These are phyloP conservation scores for Danielia oregonensis DNA, from an alignment of 805 yeast genomes.

Conservation along the genomic window DNA sequence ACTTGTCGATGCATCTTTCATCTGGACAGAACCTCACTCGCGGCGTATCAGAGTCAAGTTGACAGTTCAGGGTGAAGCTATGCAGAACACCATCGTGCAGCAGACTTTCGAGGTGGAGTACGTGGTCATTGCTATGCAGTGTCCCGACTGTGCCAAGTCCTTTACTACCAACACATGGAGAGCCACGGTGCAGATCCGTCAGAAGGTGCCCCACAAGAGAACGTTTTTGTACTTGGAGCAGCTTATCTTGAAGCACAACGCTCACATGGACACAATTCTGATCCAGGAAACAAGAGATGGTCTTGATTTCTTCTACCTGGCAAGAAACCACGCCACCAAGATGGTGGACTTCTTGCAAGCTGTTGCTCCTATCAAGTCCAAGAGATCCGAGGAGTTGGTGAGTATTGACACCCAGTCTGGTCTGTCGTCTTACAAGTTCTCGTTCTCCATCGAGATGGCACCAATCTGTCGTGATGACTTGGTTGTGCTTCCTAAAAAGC, in stretches of 20 bases:
- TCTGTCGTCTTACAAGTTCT: slow-evolving; percentile 79
- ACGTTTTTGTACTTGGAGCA: slow-evolving; percentile 95
- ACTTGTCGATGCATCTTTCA: slow-evolving; percentile 86
- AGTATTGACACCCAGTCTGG: slow-evolving; percentile 92
- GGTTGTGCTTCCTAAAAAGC: slow-evolving; percentile 82
- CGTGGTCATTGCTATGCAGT: slow-evolving; percentile 91
- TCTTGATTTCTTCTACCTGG: slow-evolving; percentile 86
- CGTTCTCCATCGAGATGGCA: slow-evolving; percentile 89
- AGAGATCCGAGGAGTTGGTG: slow-evolving; percentile 86
- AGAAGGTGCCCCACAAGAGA: slow-evolving; percentile 94
- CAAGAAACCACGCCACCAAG: slow-evolving; percentile 85
- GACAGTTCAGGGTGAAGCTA: slow-evolving; percentile 96
- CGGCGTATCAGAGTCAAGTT: slow-evolving; percentile 87
- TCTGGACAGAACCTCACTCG: slow-evolving; percentile 99
- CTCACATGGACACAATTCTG: slow-evolving; percentile 90
- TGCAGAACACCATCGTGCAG: slow-evolving; percentile 85
- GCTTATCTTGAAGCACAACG: slow-evolving; percentile 85
- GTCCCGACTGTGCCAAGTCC: slow-evolving; percentile 97
- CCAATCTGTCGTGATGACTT: slow-evolving; percentile 97
- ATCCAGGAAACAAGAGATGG: slow-evolving; percentile 94
- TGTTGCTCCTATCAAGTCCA: slow-evolving; percentile 79
- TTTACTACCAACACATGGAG: slow-evolving; percentile 98
- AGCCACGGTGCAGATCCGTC: slow-evolving; percentile 96
- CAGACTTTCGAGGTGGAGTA: slow-evolving; percentile 94
- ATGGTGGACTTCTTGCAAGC: slow-evolving; percentile 87